Evolutionary conservation across 208 protist species (phyloP).

Genomic region (Wallacemonas sp.): DNA sequence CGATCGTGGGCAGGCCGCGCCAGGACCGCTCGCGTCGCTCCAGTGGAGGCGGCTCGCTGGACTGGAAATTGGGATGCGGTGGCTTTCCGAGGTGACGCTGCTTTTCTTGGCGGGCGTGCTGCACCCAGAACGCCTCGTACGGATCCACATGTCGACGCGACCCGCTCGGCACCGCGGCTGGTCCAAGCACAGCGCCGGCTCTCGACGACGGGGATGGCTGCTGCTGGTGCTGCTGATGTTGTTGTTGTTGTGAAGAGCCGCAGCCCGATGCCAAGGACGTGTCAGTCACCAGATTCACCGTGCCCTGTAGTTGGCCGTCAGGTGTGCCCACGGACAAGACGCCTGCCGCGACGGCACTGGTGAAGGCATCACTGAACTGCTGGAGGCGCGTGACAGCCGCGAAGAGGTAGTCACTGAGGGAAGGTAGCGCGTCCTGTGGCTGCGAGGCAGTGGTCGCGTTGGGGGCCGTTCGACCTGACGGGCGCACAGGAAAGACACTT

Average conservation of each 20-base stretch:
- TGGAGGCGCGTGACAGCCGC: conserved; percentile 23
- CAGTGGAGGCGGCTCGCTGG: not conserved
- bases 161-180: no score
- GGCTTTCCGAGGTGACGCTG: conserved; percentile 2
- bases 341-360: conserved; percentile 49
- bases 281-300: no score
- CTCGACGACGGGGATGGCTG: no score
- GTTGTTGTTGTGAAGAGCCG: no score
- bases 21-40: conserved; percentile 10
- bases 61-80: not conserved
- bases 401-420: conserved; percentile 16
- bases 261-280: no score
- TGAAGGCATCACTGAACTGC: conserved; percentile 50
- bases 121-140: conserved; percentile 9
- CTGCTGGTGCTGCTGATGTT: no score
- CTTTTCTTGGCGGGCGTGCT: not conserved
- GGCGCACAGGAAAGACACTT: not conserved
- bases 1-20: conserved; percentile 6
- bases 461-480: no score
- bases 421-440: not conserved
- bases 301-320: no score
- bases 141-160: not conserved
- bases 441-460: no score
- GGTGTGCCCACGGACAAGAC: conserved; percentile 36
- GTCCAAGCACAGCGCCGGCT: no score